Conservation (phyloP, 345 rosid genomes). For the Turnera subulata region DNA sequence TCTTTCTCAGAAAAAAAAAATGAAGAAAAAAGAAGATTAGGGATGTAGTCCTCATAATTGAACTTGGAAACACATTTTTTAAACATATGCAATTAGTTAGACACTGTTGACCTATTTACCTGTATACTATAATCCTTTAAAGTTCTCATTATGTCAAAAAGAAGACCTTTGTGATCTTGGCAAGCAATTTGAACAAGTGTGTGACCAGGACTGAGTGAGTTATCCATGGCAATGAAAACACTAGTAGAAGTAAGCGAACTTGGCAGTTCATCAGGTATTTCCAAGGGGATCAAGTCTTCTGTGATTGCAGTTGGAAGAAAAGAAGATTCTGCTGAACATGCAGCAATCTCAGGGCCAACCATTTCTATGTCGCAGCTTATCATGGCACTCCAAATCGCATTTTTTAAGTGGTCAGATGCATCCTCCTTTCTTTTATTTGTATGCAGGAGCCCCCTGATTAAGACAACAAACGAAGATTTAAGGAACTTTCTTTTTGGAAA, state of each 20-base stretch:
- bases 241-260: slow-evolving; percentile 32
- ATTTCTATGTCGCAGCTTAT: slow-evolving; percentile 74
- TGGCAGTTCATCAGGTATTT: slow-evolving; percentile 35
- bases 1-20: neutral
- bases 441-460: slow-evolving; percentile 73
- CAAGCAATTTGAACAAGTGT: slow-evolving; percentile 84
- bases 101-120: slow-evolving; percentile 35
- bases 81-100: too few species aligned
- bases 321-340: slow-evolving; percentile 57
- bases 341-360: slow-evolving; percentile 67
- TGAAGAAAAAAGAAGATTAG: neutral
- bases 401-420: slow-evolving; percentile 40
- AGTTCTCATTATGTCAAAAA: slow-evolving; percentile 90
- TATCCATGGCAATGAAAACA: slow-evolving; percentile 69
- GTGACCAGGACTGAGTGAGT: slow-evolving; percentile 74
- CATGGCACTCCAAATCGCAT: slow-evolving; percentile 49
- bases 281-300: slow-evolving; percentile 47
- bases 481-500: slow-evolving; percentile 2
- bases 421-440: slow-evolving; percentile 66
- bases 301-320: slow-evolving; percentile 60
- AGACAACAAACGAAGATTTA: neutral
- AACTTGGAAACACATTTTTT: too few species aligned
- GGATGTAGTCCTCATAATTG: neutral
- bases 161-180: slow-evolving; percentile 88
- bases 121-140: slow-evolving; percentile 89